A percentile compares a stretch with the other conserved stretches of the same genome.
Evolutionary conservation across 1,284 basidiomycete species (phyloP).

Genomic region (Pseudozyma sp.): DNA sequence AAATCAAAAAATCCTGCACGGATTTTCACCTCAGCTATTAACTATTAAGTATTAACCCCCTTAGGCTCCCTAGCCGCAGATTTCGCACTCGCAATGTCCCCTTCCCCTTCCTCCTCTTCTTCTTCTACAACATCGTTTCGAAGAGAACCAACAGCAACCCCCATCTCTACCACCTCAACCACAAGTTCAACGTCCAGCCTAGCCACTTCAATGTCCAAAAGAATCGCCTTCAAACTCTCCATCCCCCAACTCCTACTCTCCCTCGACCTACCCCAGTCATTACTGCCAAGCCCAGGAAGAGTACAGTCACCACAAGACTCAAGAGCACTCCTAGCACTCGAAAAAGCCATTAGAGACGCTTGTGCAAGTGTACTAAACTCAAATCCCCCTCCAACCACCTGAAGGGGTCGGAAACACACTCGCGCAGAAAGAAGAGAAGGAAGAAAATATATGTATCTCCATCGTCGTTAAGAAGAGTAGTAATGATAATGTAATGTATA

Average conservation of each 20-base stretch:
- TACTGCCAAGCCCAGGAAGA: slow-evolving; percentile 5
- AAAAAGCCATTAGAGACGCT: slow-evolving; percentile 42
- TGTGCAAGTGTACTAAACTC: slow-evolving; percentile 4
- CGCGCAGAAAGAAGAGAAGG: too few relatives aligned
- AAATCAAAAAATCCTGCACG: too few relatives aligned
- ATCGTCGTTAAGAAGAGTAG: background rate
- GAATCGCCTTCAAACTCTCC: slow-evolving; percentile 19
- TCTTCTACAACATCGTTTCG: slow-evolving; percentile 1
- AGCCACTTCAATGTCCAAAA: slow-evolving; percentile 24
- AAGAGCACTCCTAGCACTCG: slow-evolving; percentile 38
- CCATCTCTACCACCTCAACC: slow-evolving; percentile 10
- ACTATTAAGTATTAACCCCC: too few relatives aligned
- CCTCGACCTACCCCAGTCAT: slow-evolving; percentile 38
- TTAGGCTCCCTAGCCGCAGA: slow-evolving; percentile 26
- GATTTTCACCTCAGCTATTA: too few relatives aligned
- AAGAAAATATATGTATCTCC: background rate
- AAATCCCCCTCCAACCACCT: too few relatives aligned
- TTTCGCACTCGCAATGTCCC: slow-evolving; percentile 47
- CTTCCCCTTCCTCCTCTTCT: background rate
- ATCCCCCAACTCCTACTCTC: slow-evolving; percentile 54
- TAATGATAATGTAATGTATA: background rate
- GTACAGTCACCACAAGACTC: slow-evolving; percentile 36
- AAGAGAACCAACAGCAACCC: slow-evolving; percentile 4
- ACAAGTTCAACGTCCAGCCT: slow-evolving; percentile 12
- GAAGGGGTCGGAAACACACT: too few relatives aligned